Percentiles rank a stretch among this genome's conserved stretches.
Conservation (phyloP, 2,329 filamentous ascomycete species). For the Coniochaeta pulveracea region DNA sequence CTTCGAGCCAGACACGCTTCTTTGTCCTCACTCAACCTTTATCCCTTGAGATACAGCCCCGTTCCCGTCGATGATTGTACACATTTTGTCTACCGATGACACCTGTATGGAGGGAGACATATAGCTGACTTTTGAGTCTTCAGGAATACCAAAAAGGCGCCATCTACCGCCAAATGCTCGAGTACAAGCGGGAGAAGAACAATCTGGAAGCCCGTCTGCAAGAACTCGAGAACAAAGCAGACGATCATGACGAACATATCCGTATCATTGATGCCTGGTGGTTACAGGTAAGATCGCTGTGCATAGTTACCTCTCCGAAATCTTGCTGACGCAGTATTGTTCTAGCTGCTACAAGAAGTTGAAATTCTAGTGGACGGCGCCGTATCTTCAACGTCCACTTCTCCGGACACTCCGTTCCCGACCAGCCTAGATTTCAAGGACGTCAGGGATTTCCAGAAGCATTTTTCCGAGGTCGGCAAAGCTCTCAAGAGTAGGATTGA, state of each 20-base stretch:
- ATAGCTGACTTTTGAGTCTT: slow-evolving; percentile 25
- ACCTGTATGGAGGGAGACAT: slow-evolving; percentile 12
- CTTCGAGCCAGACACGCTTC: slow-evolving; percentile 16
- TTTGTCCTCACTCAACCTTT: slow-evolving; percentile 12
- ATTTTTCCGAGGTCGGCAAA: slow-evolving; percentile 65
- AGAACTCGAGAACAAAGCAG: slow-evolving; percentile 66
- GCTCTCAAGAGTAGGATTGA: slow-evolving; percentile 67
- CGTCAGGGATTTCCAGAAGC: slow-evolving; percentile 63
- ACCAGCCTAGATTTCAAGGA: slow-evolving; percentile 52
- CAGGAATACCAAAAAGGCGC: slow-evolving; percentile 92
- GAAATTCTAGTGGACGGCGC: slow-evolving; percentile 44
- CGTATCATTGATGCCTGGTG: slow-evolving; percentile 90
- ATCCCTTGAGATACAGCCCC: not conserved
- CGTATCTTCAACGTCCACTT: slow-evolving; percentile 28
- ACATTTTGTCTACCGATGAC: slow-evolving; percentile 8
- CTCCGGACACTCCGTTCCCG: slow-evolving; percentile 42
- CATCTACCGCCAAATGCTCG: slow-evolving; percentile 93
- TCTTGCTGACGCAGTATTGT: slow-evolving; percentile 17
- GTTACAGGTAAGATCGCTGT: slow-evolving; percentile 55
- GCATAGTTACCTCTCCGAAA: not conserved
- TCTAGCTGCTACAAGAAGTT: slow-evolving; percentile 53
- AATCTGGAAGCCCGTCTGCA: slow-evolving; percentile 72
- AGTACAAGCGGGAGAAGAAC: slow-evolving; percentile 85
- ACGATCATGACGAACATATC: slow-evolving; percentile 86
- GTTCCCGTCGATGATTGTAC: slow-evolving; percentile 5